Base-by-base conservation (phyloP, 1,139 yeast species). In the Geotrichum bryndzae region DNA sequence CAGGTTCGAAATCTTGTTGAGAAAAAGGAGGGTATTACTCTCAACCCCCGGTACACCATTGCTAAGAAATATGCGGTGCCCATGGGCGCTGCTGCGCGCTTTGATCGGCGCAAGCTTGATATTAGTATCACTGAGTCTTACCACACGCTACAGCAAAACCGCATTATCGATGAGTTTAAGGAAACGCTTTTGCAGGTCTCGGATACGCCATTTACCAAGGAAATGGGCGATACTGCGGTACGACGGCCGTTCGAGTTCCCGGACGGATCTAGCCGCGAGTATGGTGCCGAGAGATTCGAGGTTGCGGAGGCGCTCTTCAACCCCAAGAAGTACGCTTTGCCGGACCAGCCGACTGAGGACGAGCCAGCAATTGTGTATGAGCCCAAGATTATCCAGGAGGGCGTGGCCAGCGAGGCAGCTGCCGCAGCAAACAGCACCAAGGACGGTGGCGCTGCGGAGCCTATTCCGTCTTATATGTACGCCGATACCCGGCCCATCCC, bases 201-300 rank as follows among this genome's bases (percentile, higher is more conserved):
- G 25, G 75, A 70, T 45, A 81, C 83, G 10, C 84, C 84, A 4
- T 66, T 67, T 60, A 64, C 68, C 15, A 68, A 67, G 15, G 69
- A 65, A 7, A 60, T 60, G 55, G 53, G 50, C 23, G 61, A 58
- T 3, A 52, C 63, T 18, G 64, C 33, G 53, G 57, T n/a, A 18
- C 61, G 62, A 5, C 79, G 96, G 62, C 74, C 81, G 45, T 90
- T 88, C 72, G 99, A 94, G 75, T 79, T 92, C 53, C 97, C 98
- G 15, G 87, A 89, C 69, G 89, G 88, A 0, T 80, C 80, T 62
- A 78, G 77, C 52, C 70, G 81, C 23, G 81, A 81, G 54, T 80
- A 84, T 65, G 81, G 79, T 10, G 75, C 82, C 8, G 95, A 89
- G 64, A 78, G 97, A 65, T 87, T 79, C 68, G 79, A 80, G 59